phyloP scores from a whole-genome alignment of 768 basidiomycete species.

The Boletus subcaerulescens region DNA sequence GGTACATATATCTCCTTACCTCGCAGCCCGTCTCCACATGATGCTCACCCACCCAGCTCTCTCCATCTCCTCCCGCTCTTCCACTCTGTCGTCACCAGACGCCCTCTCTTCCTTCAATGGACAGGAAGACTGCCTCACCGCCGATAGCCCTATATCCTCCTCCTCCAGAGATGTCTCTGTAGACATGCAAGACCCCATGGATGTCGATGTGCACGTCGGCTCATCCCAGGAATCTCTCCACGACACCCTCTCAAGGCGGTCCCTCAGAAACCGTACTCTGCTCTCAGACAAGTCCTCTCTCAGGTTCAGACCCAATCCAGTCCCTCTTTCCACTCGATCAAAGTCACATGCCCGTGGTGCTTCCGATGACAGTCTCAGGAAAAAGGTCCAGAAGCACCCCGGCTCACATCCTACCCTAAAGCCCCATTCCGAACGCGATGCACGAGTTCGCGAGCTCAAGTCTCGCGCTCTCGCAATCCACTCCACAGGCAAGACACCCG shows the following conservation, averaged over 20 bases:
- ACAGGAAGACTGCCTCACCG: conserved; percentile 27
- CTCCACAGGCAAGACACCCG: conserved; percentile 44
- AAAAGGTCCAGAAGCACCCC: conserved; percentile 24
- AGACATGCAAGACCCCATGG: conserved; percentile 27
- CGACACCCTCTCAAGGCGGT: conserved; percentile 23
- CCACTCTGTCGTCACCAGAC: conserved; percentile 33
- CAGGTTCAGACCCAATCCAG: conserved; percentile 22
- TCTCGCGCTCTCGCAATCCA: conserved; percentile 31
- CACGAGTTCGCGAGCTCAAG: conserved; percentile 31
- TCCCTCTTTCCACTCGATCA: conserved; percentile 27
- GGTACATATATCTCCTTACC: conserved; percentile 2
- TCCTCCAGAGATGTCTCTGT: conserved; percentile 34
- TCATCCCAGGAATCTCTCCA: conserved; percentile 29
- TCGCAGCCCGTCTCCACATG: neutral
- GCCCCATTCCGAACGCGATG: conserved; percentile 30
- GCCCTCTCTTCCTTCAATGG: conserved; percentile 32
- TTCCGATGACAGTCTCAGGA: conserved; percentile 30
- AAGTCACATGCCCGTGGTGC: conserved; percentile 19
- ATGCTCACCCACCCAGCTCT: conserved; percentile 9
- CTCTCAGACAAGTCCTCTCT: conserved; percentile 26
- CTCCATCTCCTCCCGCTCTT: conserved; percentile 22
- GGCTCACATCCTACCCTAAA: conserved; percentile 18
- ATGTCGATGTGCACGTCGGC: conserved; percentile 20
- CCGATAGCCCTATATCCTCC: conserved; percentile 30
- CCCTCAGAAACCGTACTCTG: conserved; percentile 24